Percentiles rank a stretch among this genome's conserved stretches.
phyloP scores from a whole-genome alignment of 768 basidiomycete species.

The Lentinula guzmanii region DNA sequence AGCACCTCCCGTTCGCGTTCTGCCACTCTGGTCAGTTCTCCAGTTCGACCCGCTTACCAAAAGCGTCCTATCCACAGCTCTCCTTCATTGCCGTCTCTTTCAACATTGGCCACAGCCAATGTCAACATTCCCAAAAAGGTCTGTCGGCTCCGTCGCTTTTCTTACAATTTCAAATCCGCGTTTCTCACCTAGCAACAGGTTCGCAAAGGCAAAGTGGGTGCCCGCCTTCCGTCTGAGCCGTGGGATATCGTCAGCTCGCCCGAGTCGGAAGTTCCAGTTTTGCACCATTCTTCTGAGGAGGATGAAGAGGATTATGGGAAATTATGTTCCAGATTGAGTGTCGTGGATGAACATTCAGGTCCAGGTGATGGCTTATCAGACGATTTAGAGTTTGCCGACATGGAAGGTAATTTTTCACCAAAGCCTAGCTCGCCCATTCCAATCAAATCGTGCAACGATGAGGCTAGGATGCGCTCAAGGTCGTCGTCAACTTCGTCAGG shows the following conservation, averaged over 20 bases:
- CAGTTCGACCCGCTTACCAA: slow-evolving; percentile 32
- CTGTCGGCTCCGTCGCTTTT: slow-evolving; percentile 10
- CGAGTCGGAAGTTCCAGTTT: background rate
- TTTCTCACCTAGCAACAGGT: slow-evolving; percentile 23
- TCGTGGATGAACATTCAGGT: background rate
- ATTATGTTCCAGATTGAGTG: background rate
- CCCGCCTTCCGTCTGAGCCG: slow-evolving; percentile 46
- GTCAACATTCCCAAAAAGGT: slow-evolving; percentile 42
- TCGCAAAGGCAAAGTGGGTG: slow-evolving; percentile 47
- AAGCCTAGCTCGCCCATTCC: background rate
- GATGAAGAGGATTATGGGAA: slow-evolving; percentile 10
- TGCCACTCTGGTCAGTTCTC: slow-evolving; percentile 8
- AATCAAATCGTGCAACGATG: background rate
- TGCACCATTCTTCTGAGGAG: slow-evolving; percentile 10
- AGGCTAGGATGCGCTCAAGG: background rate
- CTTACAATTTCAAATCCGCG: background rate
- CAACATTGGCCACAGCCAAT: slow-evolving; percentile 45
- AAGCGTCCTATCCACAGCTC: slow-evolving; percentile 42
- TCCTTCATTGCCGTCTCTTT: slow-evolving; percentile 46
- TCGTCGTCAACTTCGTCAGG: background rate
- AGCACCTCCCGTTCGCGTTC: slow-evolving; percentile 11
- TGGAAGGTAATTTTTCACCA: background rate
- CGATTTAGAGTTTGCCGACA: background rate
- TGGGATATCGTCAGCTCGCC: slow-evolving; percentile 31
- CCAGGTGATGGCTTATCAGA: background rate